Evolutionary conservation across 2,329 filamentous ascomycete genomes (phyloP).

Genomic region (Coniella lustricola): DNA sequence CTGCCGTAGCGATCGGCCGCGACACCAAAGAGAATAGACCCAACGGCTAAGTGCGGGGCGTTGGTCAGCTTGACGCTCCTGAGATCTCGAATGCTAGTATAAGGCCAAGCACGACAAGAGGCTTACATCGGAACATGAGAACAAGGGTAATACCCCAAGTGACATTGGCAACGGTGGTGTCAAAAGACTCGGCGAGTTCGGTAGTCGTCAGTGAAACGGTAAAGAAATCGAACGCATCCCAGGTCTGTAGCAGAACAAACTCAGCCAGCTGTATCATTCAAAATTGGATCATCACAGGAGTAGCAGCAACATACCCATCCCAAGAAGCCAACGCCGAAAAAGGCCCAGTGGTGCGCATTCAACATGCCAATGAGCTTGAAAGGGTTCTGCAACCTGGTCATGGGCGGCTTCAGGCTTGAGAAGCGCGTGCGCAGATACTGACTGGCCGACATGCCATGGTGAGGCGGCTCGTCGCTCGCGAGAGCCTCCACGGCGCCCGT

Average conservation of each 20-base stretch:
- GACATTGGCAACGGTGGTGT: conserved; percentile 48
- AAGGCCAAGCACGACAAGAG: background rate
- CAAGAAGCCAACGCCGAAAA: conserved; percentile 47
- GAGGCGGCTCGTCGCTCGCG: conserved; percentile 30
- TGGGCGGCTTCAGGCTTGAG: conserved; percentile 49
- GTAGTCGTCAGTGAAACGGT: conserved; percentile 54
- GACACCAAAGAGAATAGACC: conserved; percentile 47
- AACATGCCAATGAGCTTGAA: conserved; percentile 42
- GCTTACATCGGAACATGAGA: conserved; percentile 49
- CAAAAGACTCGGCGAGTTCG: conserved; percentile 46
- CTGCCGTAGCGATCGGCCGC: conserved; percentile 50
- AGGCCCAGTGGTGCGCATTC: conserved; percentile 44
- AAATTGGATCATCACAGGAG: background rate
- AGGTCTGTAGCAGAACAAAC: conserved; percentile 34
- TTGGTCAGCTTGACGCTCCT: background rate
- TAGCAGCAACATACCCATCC: conserved; percentile 42
- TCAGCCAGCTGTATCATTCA: background rate
- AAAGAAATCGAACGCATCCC: conserved; percentile 62
- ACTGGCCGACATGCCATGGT: conserved; percentile 41
- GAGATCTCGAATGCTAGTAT: background rate
- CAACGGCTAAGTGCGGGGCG: conserved; percentile 25
- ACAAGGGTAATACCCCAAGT: conserved; percentile 60
- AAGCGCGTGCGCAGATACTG: conserved; percentile 46
- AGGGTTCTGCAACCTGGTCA: conserved; percentile 48
- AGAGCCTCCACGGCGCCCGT: background rate